A percentile compares a stretch with the other conserved stretches of the same genome.
These are phyloP conservation scores for Mycosarcoma mackinlayi DNA, from an alignment of 1,284 basidiomycete species.

Conservation along the genomic window DNA sequence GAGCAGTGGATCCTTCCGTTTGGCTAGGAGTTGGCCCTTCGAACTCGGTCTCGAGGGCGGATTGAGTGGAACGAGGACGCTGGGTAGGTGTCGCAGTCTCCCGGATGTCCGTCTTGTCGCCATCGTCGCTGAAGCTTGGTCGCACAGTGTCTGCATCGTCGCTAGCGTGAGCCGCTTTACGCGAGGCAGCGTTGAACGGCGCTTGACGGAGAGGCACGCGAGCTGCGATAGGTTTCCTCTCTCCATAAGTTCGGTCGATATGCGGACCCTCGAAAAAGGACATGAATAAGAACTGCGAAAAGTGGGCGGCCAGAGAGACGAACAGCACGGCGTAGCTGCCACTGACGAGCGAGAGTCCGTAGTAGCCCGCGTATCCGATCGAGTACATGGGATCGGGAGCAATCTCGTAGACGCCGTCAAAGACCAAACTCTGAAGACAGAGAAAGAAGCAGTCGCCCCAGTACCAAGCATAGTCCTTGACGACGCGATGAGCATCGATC, in stretches of 20 bases:
- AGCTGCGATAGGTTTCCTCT: conserved; percentile 53
- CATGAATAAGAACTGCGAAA: conserved; percentile 94
- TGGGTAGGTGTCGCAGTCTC: background rate
- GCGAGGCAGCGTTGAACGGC: conserved; percentile 58
- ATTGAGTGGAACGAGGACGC: background rate
- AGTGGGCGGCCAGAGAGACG: conserved; percentile 89
- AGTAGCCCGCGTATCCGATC: conserved; percentile 79
- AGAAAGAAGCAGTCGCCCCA: conserved; percentile 98
- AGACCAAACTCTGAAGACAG: conserved; percentile 80
- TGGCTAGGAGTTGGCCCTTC: conserved; percentile 41
- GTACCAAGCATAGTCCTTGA: conserved; percentile 84
- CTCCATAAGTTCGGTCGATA: conserved; percentile 69
- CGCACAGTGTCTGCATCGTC: background rate
- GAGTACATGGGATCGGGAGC: conserved; percentile 92
- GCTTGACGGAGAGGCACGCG: conserved; percentile 39
- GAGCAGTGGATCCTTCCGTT: conserved; percentile 45
- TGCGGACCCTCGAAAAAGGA: conserved; percentile 98
- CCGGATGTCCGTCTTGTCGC: background rate
- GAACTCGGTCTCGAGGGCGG: conserved; percentile 7
- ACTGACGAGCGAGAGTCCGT: conserved; percentile 88
- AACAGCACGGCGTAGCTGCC: conserved; percentile 92
- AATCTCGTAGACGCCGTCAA: conserved; percentile 96
- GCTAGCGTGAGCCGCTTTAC: conserved; percentile 35
- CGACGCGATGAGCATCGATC: conserved; percentile 93
- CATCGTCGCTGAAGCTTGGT: background rate